Evolutionary conservation across 805 yeast genomes (phyloP), one percentile per base, ranked within the genome.

Genomic region (Torulaspora quercuum): DNA sequence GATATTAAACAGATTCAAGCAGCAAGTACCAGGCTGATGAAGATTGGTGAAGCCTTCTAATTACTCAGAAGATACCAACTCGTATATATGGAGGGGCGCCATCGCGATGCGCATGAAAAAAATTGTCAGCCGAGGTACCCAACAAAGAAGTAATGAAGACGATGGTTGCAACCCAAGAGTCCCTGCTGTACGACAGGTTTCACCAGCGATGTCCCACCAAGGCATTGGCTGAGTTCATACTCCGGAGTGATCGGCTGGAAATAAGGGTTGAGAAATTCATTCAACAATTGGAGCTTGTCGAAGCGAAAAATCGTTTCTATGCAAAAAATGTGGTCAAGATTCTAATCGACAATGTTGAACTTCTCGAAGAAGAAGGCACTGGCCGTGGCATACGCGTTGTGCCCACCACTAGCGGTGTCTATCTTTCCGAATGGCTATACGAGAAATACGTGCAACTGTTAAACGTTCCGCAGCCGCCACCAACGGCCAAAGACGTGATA

Each of bases 221-320:
- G 4, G 21, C 30, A 7, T 14, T 40, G 14, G 12, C 41, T 13
- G 16, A n/a, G 10, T 32, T 24, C 17, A 11, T 37, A 25, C 33
- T 24, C 16, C 18, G 11, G 12, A 14, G 28, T 12, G 16, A 24
- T 11, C 25, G 25, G 6, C 51, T 57, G 7, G 33, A 35, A 7
- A 20, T 57, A 5, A 37, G 47, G 28, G 12, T 46, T 2, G 34
- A 38, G 1, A 24, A 26, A 5, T 51, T 64, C 5, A 27, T 57
- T 1, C 13, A 23, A 1, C 46, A 52, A 2, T 33, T 65, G 4
- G 20, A 33, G 2, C 15, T 25, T 7, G 54, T 63, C 10, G 25
- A 48, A 10, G n/a, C 37, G 3, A 31, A 49, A n/a, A 81, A 80
- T 53, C 67, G 75, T 8, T 68, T 67, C 56, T 81, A 81, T 49